These are phyloP conservation scores for Solanum habrochaites DNA, from an alignment of 257 asterid species.

Conservation along the genomic window DNA sequence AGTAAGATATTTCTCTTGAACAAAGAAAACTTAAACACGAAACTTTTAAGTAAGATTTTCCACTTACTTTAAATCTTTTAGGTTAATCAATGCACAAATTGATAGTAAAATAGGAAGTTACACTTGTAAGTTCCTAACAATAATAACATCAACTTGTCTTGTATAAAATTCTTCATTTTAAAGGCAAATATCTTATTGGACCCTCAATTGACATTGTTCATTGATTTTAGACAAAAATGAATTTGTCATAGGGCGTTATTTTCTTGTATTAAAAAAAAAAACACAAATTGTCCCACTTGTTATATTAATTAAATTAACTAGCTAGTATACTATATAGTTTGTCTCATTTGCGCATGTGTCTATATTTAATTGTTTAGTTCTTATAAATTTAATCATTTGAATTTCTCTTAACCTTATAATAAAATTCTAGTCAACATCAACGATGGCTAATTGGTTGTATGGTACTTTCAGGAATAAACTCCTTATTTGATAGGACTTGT, in stretches of 20 bases:
- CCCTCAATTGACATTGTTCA: background rate
- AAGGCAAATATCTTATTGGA: background rate
- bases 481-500: background rate
- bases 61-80: background rate
- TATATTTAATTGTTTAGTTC: background rate
- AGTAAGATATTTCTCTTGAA: background rate
- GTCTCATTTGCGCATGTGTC: background rate
- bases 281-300: background rate
- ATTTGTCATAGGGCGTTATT: background rate
- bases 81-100: background rate
- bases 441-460: background rate
- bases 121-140: background rate
- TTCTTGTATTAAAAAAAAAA: background rate
- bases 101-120: background rate
- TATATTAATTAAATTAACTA: background rate
- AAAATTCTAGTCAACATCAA: background rate
- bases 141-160: background rate
- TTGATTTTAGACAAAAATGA: background rate
- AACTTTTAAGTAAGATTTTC: background rate
- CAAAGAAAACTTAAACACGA: background rate
- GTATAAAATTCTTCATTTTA: background rate
- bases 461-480: background rate
- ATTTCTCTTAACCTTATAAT: background rate
- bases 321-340: background rate
- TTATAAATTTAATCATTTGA: background rate